These are phyloP conservation scores for Trametes sanguinea DNA, from an alignment of 768 basidiomycete genomes.

Conservation along the genomic window DNA sequence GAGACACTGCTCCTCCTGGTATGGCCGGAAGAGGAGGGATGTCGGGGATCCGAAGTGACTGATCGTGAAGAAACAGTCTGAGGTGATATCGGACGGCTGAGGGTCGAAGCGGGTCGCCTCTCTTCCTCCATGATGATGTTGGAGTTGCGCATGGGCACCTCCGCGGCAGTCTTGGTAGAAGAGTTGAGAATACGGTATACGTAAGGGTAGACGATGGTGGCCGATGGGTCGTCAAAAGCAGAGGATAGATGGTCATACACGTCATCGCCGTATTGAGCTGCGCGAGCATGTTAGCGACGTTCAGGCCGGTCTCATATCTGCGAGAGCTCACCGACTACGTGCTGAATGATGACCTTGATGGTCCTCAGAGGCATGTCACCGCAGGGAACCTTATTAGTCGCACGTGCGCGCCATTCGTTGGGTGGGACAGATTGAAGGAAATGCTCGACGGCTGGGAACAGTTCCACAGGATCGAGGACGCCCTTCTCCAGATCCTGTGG, in stretches of 20 bases:
- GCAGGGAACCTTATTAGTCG: constrained; percentile 88
- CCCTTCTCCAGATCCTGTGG: constrained; percentile 86
- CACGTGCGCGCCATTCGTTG: constrained; percentile 93
- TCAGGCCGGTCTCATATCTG: not conserved
- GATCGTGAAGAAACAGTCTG: constrained; percentile 51
- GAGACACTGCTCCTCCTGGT: constrained; percentile 69
- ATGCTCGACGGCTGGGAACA: constrained; percentile 91
- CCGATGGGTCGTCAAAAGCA: constrained; percentile 94
- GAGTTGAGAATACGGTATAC: constrained; percentile 91
- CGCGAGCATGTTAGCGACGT: constrained; percentile 18
- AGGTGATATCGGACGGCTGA: constrained; percentile 73
- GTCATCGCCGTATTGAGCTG: constrained; percentile 83
- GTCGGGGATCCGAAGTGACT: constrained; percentile 43
- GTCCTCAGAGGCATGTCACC: constrained; percentile 98
- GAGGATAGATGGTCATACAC: constrained; percentile 89
- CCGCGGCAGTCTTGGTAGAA: constrained; percentile 46
- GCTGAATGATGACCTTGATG: constrained; percentile 97
- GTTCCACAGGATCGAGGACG: constrained; percentile 80
- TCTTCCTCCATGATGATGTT: constrained; percentile 37
- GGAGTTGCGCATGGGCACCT: constrained; percentile 34
- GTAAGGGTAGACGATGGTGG: constrained; percentile 95
- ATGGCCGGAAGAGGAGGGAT: constrained; percentile 62
- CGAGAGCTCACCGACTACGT: constrained; percentile 82
- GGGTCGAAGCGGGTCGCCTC: constrained; percentile 56
- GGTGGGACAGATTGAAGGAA: constrained; percentile 93